These are phyloP conservation scores for Phytopythium ostracodes DNA, from an alignment of 352 stramenopile species.

Conservation along the genomic window DNA sequence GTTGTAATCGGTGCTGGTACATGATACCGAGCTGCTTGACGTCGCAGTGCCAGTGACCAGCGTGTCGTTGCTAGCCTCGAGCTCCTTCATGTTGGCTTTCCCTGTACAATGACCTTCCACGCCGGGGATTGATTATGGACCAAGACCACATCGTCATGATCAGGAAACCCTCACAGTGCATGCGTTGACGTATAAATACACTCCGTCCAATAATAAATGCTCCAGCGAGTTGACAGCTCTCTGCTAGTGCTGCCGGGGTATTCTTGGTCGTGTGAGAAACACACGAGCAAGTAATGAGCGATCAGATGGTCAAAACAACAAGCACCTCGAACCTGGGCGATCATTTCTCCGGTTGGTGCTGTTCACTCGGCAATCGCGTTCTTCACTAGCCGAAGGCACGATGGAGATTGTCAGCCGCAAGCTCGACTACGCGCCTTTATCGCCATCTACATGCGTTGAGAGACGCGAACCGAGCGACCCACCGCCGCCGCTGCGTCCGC, in stretches of 20 bases:
- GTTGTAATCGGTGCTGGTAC: not conserved
- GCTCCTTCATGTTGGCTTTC: not conserved
- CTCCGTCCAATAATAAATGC: not conserved
- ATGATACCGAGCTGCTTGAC: not conserved
- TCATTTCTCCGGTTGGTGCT: not conserved
- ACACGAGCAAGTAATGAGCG: too few species aligned
- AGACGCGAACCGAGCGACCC: not conserved
- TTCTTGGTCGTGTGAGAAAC: slow-evolving; percentile 1
- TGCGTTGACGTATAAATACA: not conserved
- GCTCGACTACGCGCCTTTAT: not conserved
- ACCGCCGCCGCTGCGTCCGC: slow-evolving; percentile 4
- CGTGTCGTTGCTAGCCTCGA: not conserved
- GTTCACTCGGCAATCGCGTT: not conserved
- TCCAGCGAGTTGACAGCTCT: not conserved
- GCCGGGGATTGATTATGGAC: not conserved
- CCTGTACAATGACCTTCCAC: not conserved
- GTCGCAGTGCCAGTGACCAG: not conserved
- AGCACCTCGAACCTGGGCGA: not conserved
- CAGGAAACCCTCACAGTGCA: not conserved
- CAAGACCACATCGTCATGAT: not conserved
- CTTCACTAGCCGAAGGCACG: not conserved
- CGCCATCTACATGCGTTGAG: not conserved
- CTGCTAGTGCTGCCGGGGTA: not conserved
- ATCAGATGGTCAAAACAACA: not conserved
- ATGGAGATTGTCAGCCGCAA: slow-evolving; percentile 6